phyloP scores from a whole-genome alignment of 139 green algal genomes.

The Tetraselmis striata region DNA sequence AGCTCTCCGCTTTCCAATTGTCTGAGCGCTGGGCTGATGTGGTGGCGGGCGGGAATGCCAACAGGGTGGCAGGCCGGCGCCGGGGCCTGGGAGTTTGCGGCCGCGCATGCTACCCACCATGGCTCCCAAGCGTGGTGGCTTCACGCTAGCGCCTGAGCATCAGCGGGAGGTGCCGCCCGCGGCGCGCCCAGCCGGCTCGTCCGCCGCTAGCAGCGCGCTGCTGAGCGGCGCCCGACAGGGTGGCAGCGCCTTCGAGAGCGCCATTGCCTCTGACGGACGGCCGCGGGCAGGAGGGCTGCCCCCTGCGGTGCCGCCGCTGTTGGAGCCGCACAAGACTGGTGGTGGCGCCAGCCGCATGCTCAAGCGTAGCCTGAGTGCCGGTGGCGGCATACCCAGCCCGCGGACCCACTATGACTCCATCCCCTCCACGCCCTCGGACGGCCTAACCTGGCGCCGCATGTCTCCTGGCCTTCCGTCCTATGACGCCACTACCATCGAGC shows the following conservation, averaged over 20 bases:
- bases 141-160: background rate
- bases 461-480: background rate
- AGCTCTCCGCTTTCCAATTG: too few relatives aligned
- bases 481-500: background rate
- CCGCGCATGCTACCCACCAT: background rate
- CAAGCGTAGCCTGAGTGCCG: background rate
- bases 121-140: background rate
- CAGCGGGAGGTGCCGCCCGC: too few relatives aligned
- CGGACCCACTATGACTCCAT: background rate
- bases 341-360: background rate
- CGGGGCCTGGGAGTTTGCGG: background rate
- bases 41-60: too few relatives aligned
- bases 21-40: too few relatives aligned
- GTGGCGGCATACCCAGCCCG: background rate
- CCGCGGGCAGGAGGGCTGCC: background rate
- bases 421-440: background rate
- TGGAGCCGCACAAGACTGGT: background rate
- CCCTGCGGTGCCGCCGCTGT: too few relatives aligned
- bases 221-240: background rate
- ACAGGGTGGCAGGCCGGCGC: background rate
- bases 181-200: background rate
- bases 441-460: background rate
- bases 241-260: background rate
- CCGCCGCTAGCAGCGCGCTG: background rate
- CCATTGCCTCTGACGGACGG: background rate